Percentiles rank a stretch among this genome's conserved stretches.
These are phyloP conservation scores for Candida mattraensis DNA, from an alignment of 805 yeast genomes.

Conservation along the genomic window DNA sequence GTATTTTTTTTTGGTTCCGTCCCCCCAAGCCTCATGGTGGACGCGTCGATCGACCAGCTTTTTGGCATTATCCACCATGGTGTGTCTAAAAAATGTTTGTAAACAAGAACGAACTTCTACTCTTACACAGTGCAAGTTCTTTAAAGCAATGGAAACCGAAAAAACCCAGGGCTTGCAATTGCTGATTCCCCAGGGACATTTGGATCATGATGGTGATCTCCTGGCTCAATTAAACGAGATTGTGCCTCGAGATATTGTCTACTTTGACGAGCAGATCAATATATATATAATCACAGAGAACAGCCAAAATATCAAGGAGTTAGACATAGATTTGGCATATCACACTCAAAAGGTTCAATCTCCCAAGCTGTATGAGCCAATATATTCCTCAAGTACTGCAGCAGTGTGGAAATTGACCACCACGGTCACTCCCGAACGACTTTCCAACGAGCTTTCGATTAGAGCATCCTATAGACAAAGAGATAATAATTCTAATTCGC, in stretches of 20 bases:
- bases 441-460: constrained; percentile 16
- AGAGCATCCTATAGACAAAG: constrained; percentile 19
- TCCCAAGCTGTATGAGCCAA: constrained; percentile 6
- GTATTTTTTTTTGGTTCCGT: too few relatives aligned
- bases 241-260: constrained; percentile 11
- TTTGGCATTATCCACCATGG: too few relatives aligned
- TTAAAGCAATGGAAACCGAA: too few relatives aligned
- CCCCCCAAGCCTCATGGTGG: too few relatives aligned
- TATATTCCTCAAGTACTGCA: neutral
- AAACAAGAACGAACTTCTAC: too few relatives aligned
- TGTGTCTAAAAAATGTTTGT: too few relatives aligned
- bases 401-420: constrained; percentile 20
- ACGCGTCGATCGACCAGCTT: too few relatives aligned
- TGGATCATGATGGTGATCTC: constrained; percentile 1
- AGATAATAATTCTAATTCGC: too few relatives aligned
- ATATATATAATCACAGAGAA: constrained; percentile 11
- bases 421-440: constrained; percentile 21
- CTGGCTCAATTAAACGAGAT: too few relatives aligned
- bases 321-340: constrained; percentile 14
- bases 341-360: constrained; percentile 9
- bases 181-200: constrained; percentile 2
- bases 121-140: too few relatives aligned
- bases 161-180: too few relatives aligned
- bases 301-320: neutral
- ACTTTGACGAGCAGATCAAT: constrained; percentile 18